These are phyloP conservation scores for Hericium rajendrae DNA, from an alignment of 768 basidiomycete genomes.

Conservation along the genomic window DNA sequence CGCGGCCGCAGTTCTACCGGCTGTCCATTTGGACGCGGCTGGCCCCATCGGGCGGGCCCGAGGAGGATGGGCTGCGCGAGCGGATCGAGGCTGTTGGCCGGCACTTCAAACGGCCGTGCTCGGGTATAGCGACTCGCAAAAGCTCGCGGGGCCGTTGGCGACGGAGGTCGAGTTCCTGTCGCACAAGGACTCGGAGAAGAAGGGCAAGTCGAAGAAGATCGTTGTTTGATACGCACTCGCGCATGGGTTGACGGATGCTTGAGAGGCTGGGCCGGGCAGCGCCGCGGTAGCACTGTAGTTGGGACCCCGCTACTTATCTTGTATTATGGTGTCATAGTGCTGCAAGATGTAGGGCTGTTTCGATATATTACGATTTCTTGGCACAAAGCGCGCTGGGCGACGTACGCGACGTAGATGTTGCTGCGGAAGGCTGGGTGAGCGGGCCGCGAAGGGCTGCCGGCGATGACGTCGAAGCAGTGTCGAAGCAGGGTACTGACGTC, in stretches of 20 bases:
- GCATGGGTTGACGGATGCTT: not conserved
- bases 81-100: conserved; percentile 77
- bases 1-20: conserved; percentile 91
- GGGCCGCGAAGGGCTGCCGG: too few relatives aligned
- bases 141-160: conserved; percentile 75
- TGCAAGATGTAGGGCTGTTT: not conserved
- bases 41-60: conserved; percentile 41
- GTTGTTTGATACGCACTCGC: conserved; percentile 36
- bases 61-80: conserved; percentile 55
- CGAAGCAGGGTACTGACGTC: not conserved
- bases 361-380: not conserved
- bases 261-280: not conserved
- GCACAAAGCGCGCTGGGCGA: not conserved
- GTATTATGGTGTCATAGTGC: conserved; percentile 12
- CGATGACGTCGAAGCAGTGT: conserved; percentile 15
- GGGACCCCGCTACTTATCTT: conserved; percentile 9
- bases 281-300: not conserved
- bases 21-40: conserved; percentile 95
- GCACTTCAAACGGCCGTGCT: conserved; percentile 90
- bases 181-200: conserved; percentile 93
- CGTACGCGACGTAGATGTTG: too few relatives aligned
- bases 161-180: conserved; percentile 93
- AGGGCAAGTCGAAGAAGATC: conserved; percentile 81
- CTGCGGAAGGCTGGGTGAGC: too few relatives aligned
- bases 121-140: conserved; percentile 65